Base-by-base conservation (phyloP, 2,329 filamentous ascomycete genomes). In the Thermoascus crustaceus region DNA sequence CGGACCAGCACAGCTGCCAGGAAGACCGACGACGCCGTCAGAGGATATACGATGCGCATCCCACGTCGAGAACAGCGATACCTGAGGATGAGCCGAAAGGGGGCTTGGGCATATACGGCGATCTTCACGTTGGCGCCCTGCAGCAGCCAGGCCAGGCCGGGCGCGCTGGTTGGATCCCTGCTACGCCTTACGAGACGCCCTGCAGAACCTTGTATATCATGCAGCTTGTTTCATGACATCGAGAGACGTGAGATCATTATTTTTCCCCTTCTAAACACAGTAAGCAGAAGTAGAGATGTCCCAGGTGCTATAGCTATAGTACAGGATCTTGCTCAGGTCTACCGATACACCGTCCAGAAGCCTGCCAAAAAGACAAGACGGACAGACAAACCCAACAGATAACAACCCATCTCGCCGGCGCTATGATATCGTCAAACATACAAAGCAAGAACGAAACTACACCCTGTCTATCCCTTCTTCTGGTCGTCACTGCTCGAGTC, bases 401-500 rank as follows among this genome's bases (percentile, higher is more conserved):
- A 34, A 36, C 38, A 30, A 14, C 38, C 35, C 25, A 38, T 25
- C 38, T 47, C 43, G 46, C 46, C 44, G 42, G 37, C 47, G 46
- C 47, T 49, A 49, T 49, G 46, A 43, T 32, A 18, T 17, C 13
- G 30, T 18, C 13, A 34, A 39, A 34, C 14, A 39, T 26, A 41
- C 22, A 22, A 23, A 18, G 14, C 24, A 23, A 11, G 18, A 30
- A 37, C 16, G 32, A 29, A 40, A 18, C n/a, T n/a, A n/a, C n/a
- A n/a, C n/a, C n/a, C n/a, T n/a, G n/a, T n/a, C n/a, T n/a, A n/a
- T 16, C 54, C 55, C 46, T 66, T 66, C 49, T 64, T 63, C 11
- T 57, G 53, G 39, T 58, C 50, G 35, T 48, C 30, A 32, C 55
- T 48, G 36, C 45, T 43, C n/a, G 47, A 35, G 22, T 27, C 37